Conservation (phyloP, 2,329 filamentous ascomycete genomes). For the Colletotrichum australisinense region DNA sequence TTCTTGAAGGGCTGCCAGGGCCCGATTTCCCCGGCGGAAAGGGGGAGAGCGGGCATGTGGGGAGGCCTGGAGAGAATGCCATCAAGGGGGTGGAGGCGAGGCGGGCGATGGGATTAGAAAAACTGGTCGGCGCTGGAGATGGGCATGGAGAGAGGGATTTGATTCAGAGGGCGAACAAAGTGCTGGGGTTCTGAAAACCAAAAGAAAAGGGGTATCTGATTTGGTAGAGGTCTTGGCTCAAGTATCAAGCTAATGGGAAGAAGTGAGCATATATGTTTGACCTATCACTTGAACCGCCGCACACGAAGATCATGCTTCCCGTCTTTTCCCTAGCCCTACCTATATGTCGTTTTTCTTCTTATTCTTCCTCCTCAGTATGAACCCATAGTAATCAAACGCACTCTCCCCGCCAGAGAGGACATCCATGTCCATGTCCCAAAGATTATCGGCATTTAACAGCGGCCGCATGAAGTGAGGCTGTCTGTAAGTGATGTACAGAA, state of each 20-base stretch:
- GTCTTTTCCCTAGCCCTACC: not conserved
- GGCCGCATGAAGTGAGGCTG: conserved; percentile 66
- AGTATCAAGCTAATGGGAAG: not conserved
- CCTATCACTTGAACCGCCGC: too few relatives aligned
- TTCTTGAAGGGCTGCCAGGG: conserved; percentile 73
- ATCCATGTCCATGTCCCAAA: conserved; percentile 59
- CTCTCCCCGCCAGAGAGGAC: conserved; percentile 50
- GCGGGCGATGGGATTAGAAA: conserved; percentile 59
- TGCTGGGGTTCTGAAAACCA: conserved; percentile 52
- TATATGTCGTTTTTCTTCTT: conserved; percentile 40
- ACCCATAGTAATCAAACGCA: conserved; percentile 62
- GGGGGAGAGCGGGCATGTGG: conserved; percentile 70
- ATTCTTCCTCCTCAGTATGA: conserved; percentile 48
- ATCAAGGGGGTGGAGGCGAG: conserved; percentile 48
- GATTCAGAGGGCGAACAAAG: conserved; percentile 54
- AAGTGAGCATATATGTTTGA: not conserved
- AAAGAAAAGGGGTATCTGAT: not conserved
- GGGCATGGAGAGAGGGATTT: conserved; percentile 49
- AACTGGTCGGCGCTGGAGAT: conserved; percentile 42
- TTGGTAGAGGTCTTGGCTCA: not conserved
- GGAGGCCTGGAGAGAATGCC: conserved; percentile 54
- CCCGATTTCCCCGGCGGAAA: conserved; percentile 79
- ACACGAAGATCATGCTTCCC: too few relatives aligned
- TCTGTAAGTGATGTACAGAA: conserved; percentile 65
- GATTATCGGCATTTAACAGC: conserved; percentile 50